Percentiles rank a stretch among this genome's conserved stretches.
phyloP scores from a whole-genome alignment of 2,329 filamentous ascomycete species.

The Metarhizium rileyi region DNA sequence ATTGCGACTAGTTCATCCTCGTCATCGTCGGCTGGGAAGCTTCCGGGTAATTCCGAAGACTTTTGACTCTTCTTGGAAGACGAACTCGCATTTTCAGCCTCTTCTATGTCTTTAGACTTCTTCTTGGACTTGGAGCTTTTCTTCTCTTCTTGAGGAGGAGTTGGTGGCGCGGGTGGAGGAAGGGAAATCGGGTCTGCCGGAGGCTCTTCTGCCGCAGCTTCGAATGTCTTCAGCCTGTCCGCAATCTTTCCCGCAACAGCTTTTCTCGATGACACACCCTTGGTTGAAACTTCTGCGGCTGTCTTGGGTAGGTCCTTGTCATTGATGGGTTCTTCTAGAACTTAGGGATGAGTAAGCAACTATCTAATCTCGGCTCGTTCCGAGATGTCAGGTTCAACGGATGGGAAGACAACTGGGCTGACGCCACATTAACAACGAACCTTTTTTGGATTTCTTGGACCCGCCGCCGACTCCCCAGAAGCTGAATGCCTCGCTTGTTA shows the following conservation, averaged over 20 bases:
- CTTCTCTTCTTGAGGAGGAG: constrained; percentile 13
- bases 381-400: constrained; percentile 14
- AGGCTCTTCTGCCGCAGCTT: constrained; percentile 30
- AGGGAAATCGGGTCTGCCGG: constrained; percentile 24
- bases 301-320: constrained; percentile 30
- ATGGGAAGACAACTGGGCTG: constrained; percentile 9
- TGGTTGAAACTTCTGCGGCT: constrained; percentile 28
- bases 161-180: constrained; percentile 29
- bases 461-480: constrained; percentile 42
- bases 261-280: constrained; percentile 33
- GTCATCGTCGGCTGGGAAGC: constrained; percentile 45
- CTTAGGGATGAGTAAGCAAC: constrained; percentile 38
- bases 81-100: constrained; percentile 18
- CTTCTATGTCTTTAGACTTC: constrained; percentile 26
- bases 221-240: constrained; percentile 47
- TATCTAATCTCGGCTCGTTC: constrained; percentile 30
- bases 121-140: constrained; percentile 30
- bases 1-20: constrained; percentile 41
- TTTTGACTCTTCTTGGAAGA: constrained; percentile 23
- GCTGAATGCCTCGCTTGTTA: constrained; percentile 36
- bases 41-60: constrained; percentile 32
- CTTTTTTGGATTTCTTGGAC: constrained; percentile 35
- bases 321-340: constrained; percentile 34
- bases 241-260: constrained; percentile 41
- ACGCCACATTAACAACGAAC: constrained; percentile 18